These are phyloP conservation scores for Apophysomyces variabilis DNA, from an alignment of 371 early-diverging fungal genomes.

Conservation along the genomic window DNA sequence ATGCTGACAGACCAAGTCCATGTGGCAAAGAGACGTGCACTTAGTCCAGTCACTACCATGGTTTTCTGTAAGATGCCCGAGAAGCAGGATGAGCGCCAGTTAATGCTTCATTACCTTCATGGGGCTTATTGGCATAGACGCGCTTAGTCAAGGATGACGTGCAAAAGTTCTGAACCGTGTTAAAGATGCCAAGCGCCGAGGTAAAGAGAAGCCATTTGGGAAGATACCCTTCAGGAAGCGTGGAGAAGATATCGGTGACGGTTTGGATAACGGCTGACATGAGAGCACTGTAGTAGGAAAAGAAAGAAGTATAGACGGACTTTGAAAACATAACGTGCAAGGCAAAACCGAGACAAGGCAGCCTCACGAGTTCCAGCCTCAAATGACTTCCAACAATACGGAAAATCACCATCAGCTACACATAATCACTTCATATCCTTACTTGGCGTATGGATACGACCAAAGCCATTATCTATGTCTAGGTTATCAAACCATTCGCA, in stretches of 20 bases:
- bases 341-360: too few species aligned
- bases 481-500: too few species aligned
- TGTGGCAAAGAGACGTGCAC: conserved; percentile 76
- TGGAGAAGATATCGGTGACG: conserved; percentile 42
- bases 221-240: conserved; percentile 65
- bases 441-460: too few species aligned
- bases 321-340: too few species aligned
- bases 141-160: conserved; percentile 67
- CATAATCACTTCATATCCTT: too few species aligned
- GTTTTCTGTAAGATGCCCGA: conserved; percentile 15
- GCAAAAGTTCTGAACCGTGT: conserved; percentile 75
- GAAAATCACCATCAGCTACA: too few species aligned
- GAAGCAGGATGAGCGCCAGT: too few species aligned
- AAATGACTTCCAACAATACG: too few species aligned
- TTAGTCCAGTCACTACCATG: conserved; percentile 68
- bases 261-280: conserved; percentile 27
- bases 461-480: too few species aligned
- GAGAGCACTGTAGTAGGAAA: background rate
- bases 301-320: background rate
- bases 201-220: conserved; percentile 74
- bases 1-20: conserved; percentile 81
- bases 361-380: too few species aligned
- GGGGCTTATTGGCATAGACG: conserved; percentile 68
- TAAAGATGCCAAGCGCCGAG: conserved; percentile 73
- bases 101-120: conserved; percentile 47